phyloP scores from a whole-genome alignment of 805 yeast species.

The Candida stauntonica region DNA sequence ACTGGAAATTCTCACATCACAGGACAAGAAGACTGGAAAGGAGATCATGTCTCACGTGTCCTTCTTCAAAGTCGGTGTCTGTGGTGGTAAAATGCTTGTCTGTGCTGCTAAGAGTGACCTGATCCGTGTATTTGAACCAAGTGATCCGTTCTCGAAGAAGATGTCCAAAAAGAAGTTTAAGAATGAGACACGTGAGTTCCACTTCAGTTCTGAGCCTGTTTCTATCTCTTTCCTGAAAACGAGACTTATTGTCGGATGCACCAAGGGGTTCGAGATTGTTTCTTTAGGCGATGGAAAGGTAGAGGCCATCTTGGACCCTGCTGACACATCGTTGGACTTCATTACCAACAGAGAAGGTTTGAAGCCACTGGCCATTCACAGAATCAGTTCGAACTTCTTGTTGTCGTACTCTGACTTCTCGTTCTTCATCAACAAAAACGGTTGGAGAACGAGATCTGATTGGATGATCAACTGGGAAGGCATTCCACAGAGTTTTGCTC shows the following conservation, averaged over 20 bases:
- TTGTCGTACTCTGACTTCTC: slow-evolving; percentile 90
- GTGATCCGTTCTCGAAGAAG: slow-evolving; percentile 59
- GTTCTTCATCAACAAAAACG: slow-evolving; percentile 88
- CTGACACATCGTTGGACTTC: slow-evolving; percentile 94
- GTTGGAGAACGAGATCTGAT: slow-evolving; percentile 92
- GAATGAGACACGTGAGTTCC: slow-evolving; percentile 67
- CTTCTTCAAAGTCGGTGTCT: slow-evolving; percentile 89
- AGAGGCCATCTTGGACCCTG: slow-evolving; percentile 93
- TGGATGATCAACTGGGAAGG: slow-evolving; percentile 98
- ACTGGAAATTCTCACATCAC: slow-evolving; percentile 56
- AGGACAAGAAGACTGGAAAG: slow-evolving; percentile 57
- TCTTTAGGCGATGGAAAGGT: slow-evolving; percentile 78
- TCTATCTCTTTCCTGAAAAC: slow-evolving; percentile 87
- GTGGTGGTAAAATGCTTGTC: slow-evolving; percentile 82
- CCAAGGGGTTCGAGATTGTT: slow-evolving; percentile 94
- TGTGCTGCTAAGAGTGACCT: slow-evolving; percentile 85
- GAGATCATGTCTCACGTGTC: slow-evolving; percentile 83
- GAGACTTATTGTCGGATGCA: slow-evolving; percentile 90
- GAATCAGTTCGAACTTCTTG: slow-evolving; percentile 83
- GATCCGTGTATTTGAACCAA: slow-evolving; percentile 84
- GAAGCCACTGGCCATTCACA: slow-evolving; percentile 87
- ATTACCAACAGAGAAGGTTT: slow-evolving; percentile 78
- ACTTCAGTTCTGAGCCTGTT: slow-evolving; percentile 84
- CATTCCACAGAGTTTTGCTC: slow-evolving; percentile 83
- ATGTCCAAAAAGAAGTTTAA: slow-evolving; percentile 69